Conservation (phyloP, 176 grass and related monocot genomes). For the Cocos nucifera region DNA sequence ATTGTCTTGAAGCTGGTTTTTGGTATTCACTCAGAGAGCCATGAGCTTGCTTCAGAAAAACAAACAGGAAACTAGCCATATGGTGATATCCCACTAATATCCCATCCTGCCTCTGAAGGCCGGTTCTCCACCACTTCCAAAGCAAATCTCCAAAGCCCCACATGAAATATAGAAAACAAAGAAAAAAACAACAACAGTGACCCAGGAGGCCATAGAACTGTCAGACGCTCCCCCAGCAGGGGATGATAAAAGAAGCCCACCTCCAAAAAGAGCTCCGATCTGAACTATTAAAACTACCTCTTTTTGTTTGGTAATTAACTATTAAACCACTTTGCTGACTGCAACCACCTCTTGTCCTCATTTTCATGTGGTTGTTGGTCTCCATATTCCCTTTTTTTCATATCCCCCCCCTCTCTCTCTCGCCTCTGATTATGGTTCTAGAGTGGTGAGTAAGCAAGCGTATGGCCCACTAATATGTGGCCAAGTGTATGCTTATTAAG, state of each 20-base stretch:
- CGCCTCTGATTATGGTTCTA: neutral
- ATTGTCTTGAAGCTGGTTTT: neutral
- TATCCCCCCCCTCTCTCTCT: too few species aligned
- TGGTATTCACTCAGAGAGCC: neutral
- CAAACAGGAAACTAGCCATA: neutral
- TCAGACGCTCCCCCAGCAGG: too few species aligned
- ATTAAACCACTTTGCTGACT: too few species aligned
- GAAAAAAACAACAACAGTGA: too few species aligned
- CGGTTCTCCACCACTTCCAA: neutral
- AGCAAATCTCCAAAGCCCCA: neutral
- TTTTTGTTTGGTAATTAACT: too few species aligned
- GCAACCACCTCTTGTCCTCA: too few species aligned
- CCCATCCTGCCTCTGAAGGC: neutral
- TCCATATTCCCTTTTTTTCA: neutral
- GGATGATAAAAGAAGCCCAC: too few species aligned
- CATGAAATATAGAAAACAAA: too few species aligned
- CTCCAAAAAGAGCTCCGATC: too few species aligned
- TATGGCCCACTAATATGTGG: neutral
- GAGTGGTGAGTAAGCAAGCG: constrained; percentile 7
- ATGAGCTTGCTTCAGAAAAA: neutral
- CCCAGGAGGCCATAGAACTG: too few species aligned
- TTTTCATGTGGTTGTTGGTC: constrained; percentile 4
- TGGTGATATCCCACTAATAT: neutral
- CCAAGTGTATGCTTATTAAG: neutral
- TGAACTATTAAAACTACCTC: too few species aligned